Percentiles rank a stretch among this genome's conserved stretches.
phyloP scores from a whole-genome alignment of 805 yeast genomes.

The Yarrowia sp. region DNA sequence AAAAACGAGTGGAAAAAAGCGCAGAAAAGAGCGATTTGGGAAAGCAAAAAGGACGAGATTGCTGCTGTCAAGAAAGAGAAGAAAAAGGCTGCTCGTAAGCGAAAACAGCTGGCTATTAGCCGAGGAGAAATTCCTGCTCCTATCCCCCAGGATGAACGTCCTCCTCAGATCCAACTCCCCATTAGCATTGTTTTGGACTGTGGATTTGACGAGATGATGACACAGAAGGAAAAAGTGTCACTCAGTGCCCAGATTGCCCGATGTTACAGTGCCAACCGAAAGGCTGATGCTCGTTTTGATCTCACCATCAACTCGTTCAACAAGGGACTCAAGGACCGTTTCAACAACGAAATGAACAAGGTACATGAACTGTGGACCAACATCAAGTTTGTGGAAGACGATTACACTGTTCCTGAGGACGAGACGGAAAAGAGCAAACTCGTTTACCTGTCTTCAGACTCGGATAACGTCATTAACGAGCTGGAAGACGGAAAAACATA shows the following conservation, averaged over 20 bases:
- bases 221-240: slow-evolving; percentile 63
- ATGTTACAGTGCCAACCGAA: slow-evolving; percentile 73
- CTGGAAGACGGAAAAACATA: slow-evolving; percentile 71
- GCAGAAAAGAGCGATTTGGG: slow-evolving; percentile 57
- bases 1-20: slow-evolving; percentile 78
- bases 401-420: slow-evolving; percentile 37
- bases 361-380: slow-evolving; percentile 68
- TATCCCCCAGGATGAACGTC: slow-evolving; percentile 23
- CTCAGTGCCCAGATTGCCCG: slow-evolving; percentile 77
- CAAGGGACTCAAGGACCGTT: slow-evolving; percentile 61
- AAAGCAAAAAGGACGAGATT: slow-evolving; percentile 60
- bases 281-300: slow-evolving; percentile 54
- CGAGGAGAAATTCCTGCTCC: slow-evolving; percentile 35
- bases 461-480: slow-evolving; percentile 62
- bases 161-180: slow-evolving; percentile 39
- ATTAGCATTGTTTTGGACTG: slow-evolving; percentile 75
- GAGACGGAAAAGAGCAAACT: slow-evolving; percentile 39
- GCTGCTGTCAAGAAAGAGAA: slow-evolving; percentile 52
- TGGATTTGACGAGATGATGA: slow-evolving; percentile 86
- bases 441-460: slow-evolving; percentile 82
- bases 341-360: slow-evolving; percentile 54
- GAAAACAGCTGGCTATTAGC: slow-evolving; percentile 28
- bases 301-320: slow-evolving; percentile 63
- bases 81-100: slow-evolving; percentile 36
- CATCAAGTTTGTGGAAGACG: slow-evolving; percentile 48